Evolutionary conservation across 176 grass and related monocot genomes (phyloP).

Genomic region (Oryza officinalis): DNA sequence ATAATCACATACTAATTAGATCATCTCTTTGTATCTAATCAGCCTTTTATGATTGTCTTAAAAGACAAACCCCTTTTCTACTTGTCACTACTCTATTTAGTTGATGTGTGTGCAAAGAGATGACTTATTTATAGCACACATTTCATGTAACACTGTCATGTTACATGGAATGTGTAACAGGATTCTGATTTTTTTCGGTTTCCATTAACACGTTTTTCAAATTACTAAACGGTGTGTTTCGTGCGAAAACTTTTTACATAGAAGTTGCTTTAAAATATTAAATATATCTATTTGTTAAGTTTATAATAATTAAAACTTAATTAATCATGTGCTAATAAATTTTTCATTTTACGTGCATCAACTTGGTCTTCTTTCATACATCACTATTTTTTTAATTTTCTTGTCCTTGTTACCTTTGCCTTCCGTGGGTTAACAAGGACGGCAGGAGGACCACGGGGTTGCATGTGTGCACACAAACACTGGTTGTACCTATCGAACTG

Average conservation of each 20-base stretch:
- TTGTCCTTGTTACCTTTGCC: not conserved
- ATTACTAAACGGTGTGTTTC: too few species aligned
- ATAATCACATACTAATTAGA: too few species aligned
- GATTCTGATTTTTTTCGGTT: too few species aligned
- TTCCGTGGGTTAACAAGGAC: not conserved
- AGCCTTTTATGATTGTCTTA: not conserved
- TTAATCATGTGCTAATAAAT: too few species aligned
- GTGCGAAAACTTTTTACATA: too few species aligned
- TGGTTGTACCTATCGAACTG: slow-evolving; percentile 17
- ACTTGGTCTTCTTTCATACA: too few species aligned
- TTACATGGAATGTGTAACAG: too few species aligned
- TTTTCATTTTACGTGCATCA: too few species aligned
- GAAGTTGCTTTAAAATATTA: too few species aligned
- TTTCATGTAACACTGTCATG: not conserved
- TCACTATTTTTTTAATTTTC: not conserved
- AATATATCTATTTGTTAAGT: too few species aligned
- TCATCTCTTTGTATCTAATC: not conserved
- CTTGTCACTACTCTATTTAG: not conserved
- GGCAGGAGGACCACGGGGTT: slow-evolving; percentile 14
- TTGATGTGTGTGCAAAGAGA: not conserved
- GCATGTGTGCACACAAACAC: slow-evolving; percentile 48
- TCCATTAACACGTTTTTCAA: too few species aligned
- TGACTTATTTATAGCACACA: not conserved
- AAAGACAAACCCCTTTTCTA: not conserved
- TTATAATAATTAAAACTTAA: too few species aligned